A percentile compares a stretch with the other conserved stretches of the same genome.
Evolutionary conservation across 768 basidiomycete genomes (phyloP).

Genomic region (Naganishia antarctica): DNA sequence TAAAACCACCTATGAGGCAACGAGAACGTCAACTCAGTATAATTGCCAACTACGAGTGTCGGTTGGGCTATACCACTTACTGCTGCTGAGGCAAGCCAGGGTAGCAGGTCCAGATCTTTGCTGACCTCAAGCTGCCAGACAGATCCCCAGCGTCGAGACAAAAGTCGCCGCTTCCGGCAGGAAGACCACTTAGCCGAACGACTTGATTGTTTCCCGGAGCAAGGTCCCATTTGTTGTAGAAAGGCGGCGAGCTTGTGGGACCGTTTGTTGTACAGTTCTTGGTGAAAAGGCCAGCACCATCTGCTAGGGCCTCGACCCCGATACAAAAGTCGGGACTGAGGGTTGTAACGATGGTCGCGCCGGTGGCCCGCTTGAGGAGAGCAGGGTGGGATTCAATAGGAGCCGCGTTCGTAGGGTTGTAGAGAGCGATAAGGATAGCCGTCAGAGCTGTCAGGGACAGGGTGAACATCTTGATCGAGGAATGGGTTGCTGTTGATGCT

Average conservation of each 20-base stretch:
- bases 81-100: conserved; percentile 8
- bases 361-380: conserved; percentile 3
- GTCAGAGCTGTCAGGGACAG: conserved; percentile 1
- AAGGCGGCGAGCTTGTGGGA: background rate
- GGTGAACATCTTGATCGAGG: background rate
- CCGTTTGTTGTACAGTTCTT: background rate
- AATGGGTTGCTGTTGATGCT: too few species aligned
- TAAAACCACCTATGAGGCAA: background rate
- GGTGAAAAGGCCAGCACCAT: conserved; percentile 4
- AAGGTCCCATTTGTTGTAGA: conserved; percentile 17
- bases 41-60: too few species aligned
- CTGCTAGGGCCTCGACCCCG: background rate
- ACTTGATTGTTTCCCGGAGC: conserved; percentile 3
- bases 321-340: background rate
- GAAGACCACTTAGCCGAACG: conserved; percentile 3
- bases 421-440: background rate
- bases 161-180: conserved; percentile 7
- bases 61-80: background rate
- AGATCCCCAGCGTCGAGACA: conserved; percentile 4
- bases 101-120: conserved; percentile 11
- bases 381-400: background rate
- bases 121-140: background rate
- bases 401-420: background rate
- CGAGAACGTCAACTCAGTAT: background rate
- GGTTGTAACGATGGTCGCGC: background rate